Evolutionary conservation across 1,284 basidiomycete species (phyloP).

Genomic region (Cutaneotrichosporon daszewskae): DNA sequence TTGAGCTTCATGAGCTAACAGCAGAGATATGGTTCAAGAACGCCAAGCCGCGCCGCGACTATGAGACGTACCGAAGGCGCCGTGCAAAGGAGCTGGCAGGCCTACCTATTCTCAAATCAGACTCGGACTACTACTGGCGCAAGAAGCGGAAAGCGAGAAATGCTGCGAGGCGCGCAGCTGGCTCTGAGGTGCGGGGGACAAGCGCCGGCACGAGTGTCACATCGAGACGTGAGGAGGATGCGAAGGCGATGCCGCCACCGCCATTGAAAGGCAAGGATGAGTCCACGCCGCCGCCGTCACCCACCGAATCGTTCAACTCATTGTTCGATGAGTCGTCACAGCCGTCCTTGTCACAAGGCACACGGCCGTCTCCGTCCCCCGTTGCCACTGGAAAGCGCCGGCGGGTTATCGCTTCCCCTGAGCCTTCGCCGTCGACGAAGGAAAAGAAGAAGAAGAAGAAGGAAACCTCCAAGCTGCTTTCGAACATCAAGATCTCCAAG

Average conservation of each 20-base stretch:
- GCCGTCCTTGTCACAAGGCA: no score
- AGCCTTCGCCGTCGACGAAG: not conserved
- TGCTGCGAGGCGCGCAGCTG: not conserved
- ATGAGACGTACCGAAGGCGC: slow-evolving; percentile 21
- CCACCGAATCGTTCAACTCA: slow-evolving; percentile 1
- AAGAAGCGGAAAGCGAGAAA: slow-evolving; percentile 12
- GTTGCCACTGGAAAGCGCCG: no score
- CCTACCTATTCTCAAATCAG: slow-evolving; percentile 18
- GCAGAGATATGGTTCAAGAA: slow-evolving; percentile 1
- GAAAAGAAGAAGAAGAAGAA: not conserved
- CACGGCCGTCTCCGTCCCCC: no score
- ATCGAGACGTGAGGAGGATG: not conserved
- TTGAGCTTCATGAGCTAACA: not conserved
- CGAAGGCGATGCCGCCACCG: not conserved
- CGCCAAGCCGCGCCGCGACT: slow-evolving; percentile 16
- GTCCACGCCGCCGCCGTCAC: not conserved
- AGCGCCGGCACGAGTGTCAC: not conserved
- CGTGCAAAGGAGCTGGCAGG: slow-evolving; percentile 16
- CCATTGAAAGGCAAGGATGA: not conserved
- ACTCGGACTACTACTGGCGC: slow-evolving; percentile 30
- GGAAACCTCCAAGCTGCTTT: not conserved
- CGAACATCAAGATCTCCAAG: not conserved
- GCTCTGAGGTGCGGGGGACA: no score
- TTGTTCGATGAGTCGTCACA: slow-evolving; percentile 6
- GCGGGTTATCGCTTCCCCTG: not conserved